A percentile compares a stretch with the other conserved stretches of the same genome.
Conservation (phyloP, 306 rosid species). For the Arachis hypogaea region DNA sequence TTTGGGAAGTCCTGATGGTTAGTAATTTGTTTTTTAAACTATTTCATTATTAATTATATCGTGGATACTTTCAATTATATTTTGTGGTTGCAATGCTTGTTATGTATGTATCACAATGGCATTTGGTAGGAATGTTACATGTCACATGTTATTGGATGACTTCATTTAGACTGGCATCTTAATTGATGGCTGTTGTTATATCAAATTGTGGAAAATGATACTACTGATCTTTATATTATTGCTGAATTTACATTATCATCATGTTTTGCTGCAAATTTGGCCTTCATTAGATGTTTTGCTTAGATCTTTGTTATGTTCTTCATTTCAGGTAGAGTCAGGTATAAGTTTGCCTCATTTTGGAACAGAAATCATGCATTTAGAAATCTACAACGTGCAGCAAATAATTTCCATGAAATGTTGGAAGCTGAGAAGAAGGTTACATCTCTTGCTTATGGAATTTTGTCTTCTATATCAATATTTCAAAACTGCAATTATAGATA, state of each 20-base stretch:
- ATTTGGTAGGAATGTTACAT: slow-evolving; percentile 26
- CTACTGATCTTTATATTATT: background rate
- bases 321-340: slow-evolving; percentile 94
- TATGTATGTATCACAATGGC: background rate
- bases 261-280: slow-evolving; percentile 13
- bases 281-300: slow-evolving; percentile 32
- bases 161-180: slow-evolving; percentile 5
- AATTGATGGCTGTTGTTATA: slow-evolving; percentile 5
- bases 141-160: slow-evolving; percentile 12
- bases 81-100: slow-evolving; percentile 23
- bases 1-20: slow-evolving; percentile 98
- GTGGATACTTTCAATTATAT: slow-evolving; percentile 13
- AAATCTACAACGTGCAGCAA: slow-evolving; percentile 76
- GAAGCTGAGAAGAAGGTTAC: slow-evolving; percentile 94
- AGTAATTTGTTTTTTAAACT: slow-evolving; percentile 50
- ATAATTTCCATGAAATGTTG: slow-evolving; percentile 69
- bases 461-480: slow-evolving; percentile 21
- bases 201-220: background rate
- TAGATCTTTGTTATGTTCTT: slow-evolving; percentile 40
- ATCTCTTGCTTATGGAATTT: slow-evolving; percentile 36
- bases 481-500: slow-evolving; percentile 5
- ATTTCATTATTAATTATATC: slow-evolving; percentile 15
- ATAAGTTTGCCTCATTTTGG: slow-evolving; percentile 99
- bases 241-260: background rate
- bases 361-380: slow-evolving; percentile 92